Evolutionary conservation across 768 basidiomycete genomes (phyloP).

Genomic region (Tylopilus sp.): DNA sequence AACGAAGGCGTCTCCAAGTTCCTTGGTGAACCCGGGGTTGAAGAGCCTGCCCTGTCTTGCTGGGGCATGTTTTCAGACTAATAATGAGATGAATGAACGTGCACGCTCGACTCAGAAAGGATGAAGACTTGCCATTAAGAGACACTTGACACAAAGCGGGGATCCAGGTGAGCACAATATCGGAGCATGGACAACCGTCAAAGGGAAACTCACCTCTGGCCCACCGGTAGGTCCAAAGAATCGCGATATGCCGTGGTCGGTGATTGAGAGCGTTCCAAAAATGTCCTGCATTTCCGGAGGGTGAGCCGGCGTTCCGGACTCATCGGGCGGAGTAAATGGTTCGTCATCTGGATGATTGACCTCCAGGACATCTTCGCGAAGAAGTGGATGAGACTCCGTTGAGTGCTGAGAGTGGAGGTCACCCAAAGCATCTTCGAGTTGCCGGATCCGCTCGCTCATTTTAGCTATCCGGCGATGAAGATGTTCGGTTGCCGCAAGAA

Average conservation of each 20-base stretch:
- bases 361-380: slow-evolving; percentile 49
- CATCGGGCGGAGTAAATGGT: slow-evolving; percentile 22
- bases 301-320: slow-evolving; percentile 8
- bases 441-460: slow-evolving; percentile 52
- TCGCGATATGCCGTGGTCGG: slow-evolving; percentile 55
- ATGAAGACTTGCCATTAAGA: slow-evolving; percentile 29
- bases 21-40: slow-evolving; percentile 25
- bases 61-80: slow-evolving; percentile 25
- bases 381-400: slow-evolving; percentile 55
- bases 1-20: slow-evolving; percentile 29
- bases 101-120: neutral
- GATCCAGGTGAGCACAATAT: slow-evolving; percentile 8
- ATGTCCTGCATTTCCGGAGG: slow-evolving; percentile 48
- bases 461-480: slow-evolving; percentile 54
- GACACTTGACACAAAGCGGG: slow-evolving; percentile 26
- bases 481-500: slow-evolving; percentile 64
- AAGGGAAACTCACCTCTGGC: slow-evolving; percentile 49
- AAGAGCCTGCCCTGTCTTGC: slow-evolving; percentile 15
- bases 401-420: slow-evolving; percentile 49
- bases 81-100: slow-evolving; percentile 13
- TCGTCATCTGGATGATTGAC: slow-evolving; percentile 30
- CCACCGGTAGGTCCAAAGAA: slow-evolving; percentile 70
- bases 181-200: slow-evolving; percentile 6
- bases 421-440: slow-evolving; percentile 59
- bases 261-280: slow-evolving; percentile 59